phyloP scores from a whole-genome alignment of 2,329 filamentous ascomycete genomes.

The Mariannaea sp. region DNA sequence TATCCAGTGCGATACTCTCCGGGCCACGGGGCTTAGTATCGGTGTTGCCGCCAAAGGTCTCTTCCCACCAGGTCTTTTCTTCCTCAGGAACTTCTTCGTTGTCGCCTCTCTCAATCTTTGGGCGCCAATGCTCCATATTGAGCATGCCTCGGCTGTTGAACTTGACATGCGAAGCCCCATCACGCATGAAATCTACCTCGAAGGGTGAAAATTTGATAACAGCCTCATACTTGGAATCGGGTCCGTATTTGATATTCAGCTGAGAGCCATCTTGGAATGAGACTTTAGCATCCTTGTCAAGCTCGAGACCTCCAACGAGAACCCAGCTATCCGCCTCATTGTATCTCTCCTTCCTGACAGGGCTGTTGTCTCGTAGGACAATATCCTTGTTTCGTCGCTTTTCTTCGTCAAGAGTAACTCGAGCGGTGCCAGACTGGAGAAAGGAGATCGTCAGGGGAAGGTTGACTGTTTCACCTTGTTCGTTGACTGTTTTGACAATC shows the following conservation, averaged over 20 bases:
- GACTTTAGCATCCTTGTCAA: constrained; percentile 73
- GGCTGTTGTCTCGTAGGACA: constrained; percentile 81
- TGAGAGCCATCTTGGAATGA: constrained; percentile 67
- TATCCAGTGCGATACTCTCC: constrained; percentile 88
- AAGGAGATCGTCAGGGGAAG: constrained; percentile 87
- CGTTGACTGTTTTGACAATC: constrained; percentile 78
- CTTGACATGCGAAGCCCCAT: constrained; percentile 80
- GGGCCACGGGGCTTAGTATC: constrained; percentile 95
- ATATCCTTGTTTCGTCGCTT: constrained; percentile 88
- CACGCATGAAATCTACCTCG: constrained; percentile 81
- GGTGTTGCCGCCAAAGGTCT: constrained; percentile 92
- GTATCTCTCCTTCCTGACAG: constrained; percentile 87
- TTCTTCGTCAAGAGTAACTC: constrained; percentile 90
- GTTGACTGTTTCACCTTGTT: constrained; percentile 67
- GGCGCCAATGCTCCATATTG: constrained; percentile 95
- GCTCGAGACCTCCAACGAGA: constrained; percentile 77
- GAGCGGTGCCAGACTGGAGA: constrained; percentile 84
- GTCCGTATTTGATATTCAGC: constrained; percentile 80
- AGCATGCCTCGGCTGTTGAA: constrained; percentile 89
- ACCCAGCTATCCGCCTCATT: constrained; percentile 89
- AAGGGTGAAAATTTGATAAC: constrained; percentile 85
- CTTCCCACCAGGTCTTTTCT: constrained; percentile 97
- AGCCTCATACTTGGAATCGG: constrained; percentile 76
- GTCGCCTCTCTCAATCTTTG: constrained; percentile 72
- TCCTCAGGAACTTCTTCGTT: constrained; percentile 67